A percentile compares a stretch with the other conserved stretches of the same genome.
Evolutionary conservation across 1,284 basidiomycete species (phyloP).

Genomic region (Sanghuangporus baumii): DNA sequence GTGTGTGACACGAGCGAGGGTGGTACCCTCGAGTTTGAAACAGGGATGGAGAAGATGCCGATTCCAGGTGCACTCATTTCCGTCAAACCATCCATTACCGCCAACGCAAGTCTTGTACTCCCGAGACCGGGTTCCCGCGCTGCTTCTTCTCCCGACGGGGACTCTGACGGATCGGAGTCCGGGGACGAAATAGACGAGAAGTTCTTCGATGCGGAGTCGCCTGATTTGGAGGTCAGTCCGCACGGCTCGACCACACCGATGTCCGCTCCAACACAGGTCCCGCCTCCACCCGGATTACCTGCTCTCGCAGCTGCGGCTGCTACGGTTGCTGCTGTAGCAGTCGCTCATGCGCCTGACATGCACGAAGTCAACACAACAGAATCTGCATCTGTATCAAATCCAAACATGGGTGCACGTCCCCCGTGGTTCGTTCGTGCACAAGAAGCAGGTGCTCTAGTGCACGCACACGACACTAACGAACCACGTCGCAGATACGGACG

Average conservation of each 20-base stretch:
- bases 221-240: constrained; percentile 19
- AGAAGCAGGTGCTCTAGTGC: constrained; percentile 17
- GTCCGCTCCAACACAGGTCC: constrained; percentile 20
- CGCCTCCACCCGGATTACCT: constrained; percentile 28
- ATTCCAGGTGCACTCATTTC: neutral
- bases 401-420: constrained; percentile 24
- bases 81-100: neutral
- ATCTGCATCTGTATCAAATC: neutral
- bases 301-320: constrained; percentile 20
- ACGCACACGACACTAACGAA: neutral
- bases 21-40: neutral
- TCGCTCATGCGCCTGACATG: constrained; percentile 28
- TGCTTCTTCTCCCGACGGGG: neutral
- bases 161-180: constrained; percentile 14
- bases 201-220: constrained; percentile 32
- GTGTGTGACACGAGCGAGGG: constrained; percentile 3
- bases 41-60: constrained; percentile 15
- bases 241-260: constrained; percentile 16
- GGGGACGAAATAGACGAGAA: constrained; percentile 28
- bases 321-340: constrained; percentile 23
- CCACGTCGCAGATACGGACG: constrained; percentile 25
- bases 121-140: neutral
- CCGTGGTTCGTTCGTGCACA: constrained; percentile 38
- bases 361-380: constrained; percentile 24
- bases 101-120: neutral